Base-by-base conservation (phyloP, 2,329 filamentous ascomycete genomes). In the Rhinocladiella mackenziei region DNA sequence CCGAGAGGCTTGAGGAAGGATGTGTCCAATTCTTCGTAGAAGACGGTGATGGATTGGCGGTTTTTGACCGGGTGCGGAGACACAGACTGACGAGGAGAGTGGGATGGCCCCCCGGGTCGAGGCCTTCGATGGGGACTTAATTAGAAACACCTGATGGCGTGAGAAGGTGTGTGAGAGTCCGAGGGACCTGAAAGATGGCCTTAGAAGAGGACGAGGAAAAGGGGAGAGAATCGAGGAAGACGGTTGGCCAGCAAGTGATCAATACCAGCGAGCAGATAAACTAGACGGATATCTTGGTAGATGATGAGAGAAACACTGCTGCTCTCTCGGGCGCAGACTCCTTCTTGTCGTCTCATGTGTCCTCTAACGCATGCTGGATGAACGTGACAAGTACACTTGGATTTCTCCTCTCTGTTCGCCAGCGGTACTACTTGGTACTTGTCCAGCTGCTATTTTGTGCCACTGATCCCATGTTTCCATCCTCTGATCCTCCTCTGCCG, bases 141-240 rank as follows among this genome's bases (percentile, higher is more conserved):
- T 23, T 47, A 42, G 37, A 20, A 36, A 45, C 25, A 15, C 20
- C 29, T 13, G 29, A 36, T 8, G 35, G 22, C 36, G 5, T 17
- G 29, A 14, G 13, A 26, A 15, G 29, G 20, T 33, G 39, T 19
- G 33, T 29, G 23, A 22, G 39, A 39, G 33, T 15, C 18, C 22
- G 31, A 41, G n/a, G 28, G 42, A 28, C 39, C 43, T 23, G 47
- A 26, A 38, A 11, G 40, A 22, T 25, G 45, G 32, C 45, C 33
- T n/a, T 25, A 15, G 14, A 19, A 41, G 26, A 31, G 22, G 32
- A 32, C 33, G 36, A 39, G 41, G 39, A 33, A 48, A 48, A 39
- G 28, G 18, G 29, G 42, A 28, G 32, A 39, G 32, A 34, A 23
- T 17, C 22, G 28, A 33, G 22, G 18, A 29, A 18, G 25, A 20